These are phyloP conservation scores for Vaccinium corymbosum DNA, from an alignment of 148 eudicot species.

Conservation along the genomic window DNA sequence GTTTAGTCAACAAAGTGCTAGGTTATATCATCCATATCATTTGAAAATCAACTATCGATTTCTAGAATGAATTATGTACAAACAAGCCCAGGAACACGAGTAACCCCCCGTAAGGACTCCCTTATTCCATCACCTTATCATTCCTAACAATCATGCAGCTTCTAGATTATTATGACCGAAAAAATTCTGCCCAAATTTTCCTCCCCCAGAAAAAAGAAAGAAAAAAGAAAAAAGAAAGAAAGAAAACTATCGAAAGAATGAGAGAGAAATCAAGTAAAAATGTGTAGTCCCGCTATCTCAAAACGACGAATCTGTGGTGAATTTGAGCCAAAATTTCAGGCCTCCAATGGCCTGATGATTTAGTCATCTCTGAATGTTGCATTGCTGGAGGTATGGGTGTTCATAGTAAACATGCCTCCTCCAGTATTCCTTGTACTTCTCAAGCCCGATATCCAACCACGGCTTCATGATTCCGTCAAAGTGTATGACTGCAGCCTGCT, in stretches of 20 bases:
- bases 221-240: background rate
- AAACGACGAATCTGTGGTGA: background rate
- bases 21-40: background rate
- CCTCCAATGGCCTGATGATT: conserved; percentile 4
- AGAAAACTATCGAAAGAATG: conserved; percentile 22
- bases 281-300: background rate
- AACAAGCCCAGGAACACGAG: background rate
- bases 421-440: conserved; percentile 74
- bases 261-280: conserved; percentile 16
- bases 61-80: conserved; percentile 23
- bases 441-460: conserved; percentile 86
- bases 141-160: conserved; percentile 23
- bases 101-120: background rate
- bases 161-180: conserved; percentile 14
- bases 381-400: conserved; percentile 70
- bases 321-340: background rate
- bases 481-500: conserved; percentile 77
- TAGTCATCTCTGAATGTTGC: conserved; percentile 72
- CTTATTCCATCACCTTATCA: conserved; percentile 14
- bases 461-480: conserved; percentile 90
- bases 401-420: conserved; percentile 50
- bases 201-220: no score
- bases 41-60: background rate
- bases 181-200: conserved; percentile 18
- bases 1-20: no score